Evolutionary conservation across 495 filamentous ascomycete species (phyloP).

Genomic region (Penicillium subrubescens): DNA sequence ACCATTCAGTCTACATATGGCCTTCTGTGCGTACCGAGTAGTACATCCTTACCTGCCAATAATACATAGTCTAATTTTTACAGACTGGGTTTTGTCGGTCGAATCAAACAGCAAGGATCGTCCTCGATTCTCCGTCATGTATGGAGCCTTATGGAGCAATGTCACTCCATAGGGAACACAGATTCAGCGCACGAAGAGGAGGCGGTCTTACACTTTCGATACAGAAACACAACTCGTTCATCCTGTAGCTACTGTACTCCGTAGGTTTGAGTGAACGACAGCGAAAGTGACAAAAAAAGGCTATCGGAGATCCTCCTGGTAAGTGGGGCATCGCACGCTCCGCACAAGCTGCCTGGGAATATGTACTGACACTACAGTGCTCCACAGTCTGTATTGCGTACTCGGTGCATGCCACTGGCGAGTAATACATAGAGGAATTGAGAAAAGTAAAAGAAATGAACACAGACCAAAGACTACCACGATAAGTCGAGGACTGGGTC

Average conservation of each 20-base stretch:
- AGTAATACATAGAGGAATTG: not conserved
- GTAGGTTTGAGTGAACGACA: no score
- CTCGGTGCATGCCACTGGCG: not conserved
- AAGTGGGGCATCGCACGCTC: constrained; percentile 2
- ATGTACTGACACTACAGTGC: not conserved
- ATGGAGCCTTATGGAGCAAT: not conserved
- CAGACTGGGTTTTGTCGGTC: not conserved
- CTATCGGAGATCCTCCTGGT: constrained; percentile 19
- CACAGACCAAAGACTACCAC: not conserved
- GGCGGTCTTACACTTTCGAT: not conserved
- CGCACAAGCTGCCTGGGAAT: not conserved
- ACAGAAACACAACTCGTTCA: not conserved
- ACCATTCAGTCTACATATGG: not conserved
- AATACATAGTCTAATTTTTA: no score
- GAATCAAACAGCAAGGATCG: not conserved
- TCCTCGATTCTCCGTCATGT: not conserved
- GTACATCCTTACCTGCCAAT: no score
- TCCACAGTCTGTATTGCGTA: not conserved
- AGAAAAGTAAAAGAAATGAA: not conserved
- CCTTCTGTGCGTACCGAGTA: not conserved
- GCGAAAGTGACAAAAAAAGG: not conserved
- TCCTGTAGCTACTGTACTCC: not conserved
- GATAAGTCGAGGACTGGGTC: not conserved
- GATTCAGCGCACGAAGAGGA: not conserved
- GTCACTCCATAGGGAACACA: not conserved